Percentiles rank a stretch among this genome's conserved stretches.
Evolutionary conservation across 768 basidiomycete species (phyloP).

Genomic region (Lentinula boryana): DNA sequence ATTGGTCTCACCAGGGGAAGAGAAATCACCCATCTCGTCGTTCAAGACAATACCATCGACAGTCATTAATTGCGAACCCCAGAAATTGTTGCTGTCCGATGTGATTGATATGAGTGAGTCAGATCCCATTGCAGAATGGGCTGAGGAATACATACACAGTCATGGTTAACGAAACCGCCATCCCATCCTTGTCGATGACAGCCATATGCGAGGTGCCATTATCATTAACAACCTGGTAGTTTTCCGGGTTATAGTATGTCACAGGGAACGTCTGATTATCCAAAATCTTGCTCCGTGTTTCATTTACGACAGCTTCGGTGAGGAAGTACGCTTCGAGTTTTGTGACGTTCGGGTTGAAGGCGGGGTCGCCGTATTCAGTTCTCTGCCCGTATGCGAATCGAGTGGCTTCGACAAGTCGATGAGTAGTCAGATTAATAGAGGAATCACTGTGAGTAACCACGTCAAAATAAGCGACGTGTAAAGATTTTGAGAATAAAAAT

Average conservation of each 20-base stretch:
- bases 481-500: background rate
- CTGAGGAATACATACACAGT: constrained; percentile 8
- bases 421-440: constrained; percentile 25
- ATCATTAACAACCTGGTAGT: constrained; percentile 22
- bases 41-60: constrained; percentile 17
- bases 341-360: constrained; percentile 30
- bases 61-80: constrained; percentile 22
- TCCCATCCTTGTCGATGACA: constrained; percentile 25
- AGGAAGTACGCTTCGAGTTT: constrained; percentile 23
- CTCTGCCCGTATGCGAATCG: constrained; percentile 29
- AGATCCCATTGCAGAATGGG: no score
- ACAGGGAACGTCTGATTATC: constrained; percentile 21
- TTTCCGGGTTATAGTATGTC: constrained; percentile 25
- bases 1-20: constrained; percentile 17
- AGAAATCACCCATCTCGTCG: constrained; percentile 26
- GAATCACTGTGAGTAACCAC: constrained; percentile 11
- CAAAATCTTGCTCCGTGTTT: constrained; percentile 18
- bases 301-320: constrained; percentile 16
- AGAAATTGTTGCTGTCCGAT: constrained; percentile 13
- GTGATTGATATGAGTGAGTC: no score
- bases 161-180: constrained; percentile 19
- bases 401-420: constrained; percentile 26
- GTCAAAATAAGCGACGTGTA: no score
- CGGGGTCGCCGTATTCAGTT: constrained; percentile 27
- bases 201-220: constrained; percentile 31